Conservation (phyloP, 768 basidiomycete genomes). For the Brasilioporus rufonigricans region DNA sequence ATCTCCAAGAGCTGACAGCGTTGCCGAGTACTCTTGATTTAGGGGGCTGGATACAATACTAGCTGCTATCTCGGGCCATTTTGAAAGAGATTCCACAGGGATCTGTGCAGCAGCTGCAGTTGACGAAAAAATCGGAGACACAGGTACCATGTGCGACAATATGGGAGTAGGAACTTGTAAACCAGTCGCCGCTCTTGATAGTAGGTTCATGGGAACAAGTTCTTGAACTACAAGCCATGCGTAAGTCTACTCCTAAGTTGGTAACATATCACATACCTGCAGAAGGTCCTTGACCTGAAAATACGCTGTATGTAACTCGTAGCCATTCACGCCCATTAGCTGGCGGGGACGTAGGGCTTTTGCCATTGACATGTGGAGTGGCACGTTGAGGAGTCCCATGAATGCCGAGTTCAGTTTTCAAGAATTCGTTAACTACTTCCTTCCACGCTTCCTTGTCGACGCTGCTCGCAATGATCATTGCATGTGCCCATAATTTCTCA, state of each 20-base stretch:
- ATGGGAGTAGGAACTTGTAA: slow-evolving; percentile 38
- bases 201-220: slow-evolving; percentile 56
- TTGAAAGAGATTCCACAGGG: slow-evolving; percentile 60
- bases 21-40: slow-evolving; percentile 64
- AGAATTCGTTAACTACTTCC: slow-evolving; percentile 83
- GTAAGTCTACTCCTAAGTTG: slow-evolving; percentile 2
- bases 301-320: slow-evolving; percentile 76
- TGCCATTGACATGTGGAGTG: slow-evolving; percentile 17
- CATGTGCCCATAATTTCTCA: slow-evolving; percentile 92
- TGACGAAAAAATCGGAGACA: slow-evolving; percentile 61
- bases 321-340: slow-evolving; percentile 67
- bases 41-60: slow-evolving; percentile 78
- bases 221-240: slow-evolving; percentile 59
- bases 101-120: slow-evolving; percentile 44
- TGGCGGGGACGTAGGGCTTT: slow-evolving; percentile 20
- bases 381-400: slow-evolving; percentile 28
- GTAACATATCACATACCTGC: slow-evolving; percentile 48
- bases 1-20: slow-evolving; percentile 83
- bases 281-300: slow-evolving; percentile 77
- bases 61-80: slow-evolving; percentile 85
- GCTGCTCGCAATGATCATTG: slow-evolving; percentile 89
- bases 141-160: slow-evolving; percentile 46
- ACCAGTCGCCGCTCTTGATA: slow-evolving; percentile 40
- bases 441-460: slow-evolving; percentile 94
- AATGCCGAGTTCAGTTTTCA: slow-evolving; percentile 67